Conservation (phyloP, 106 monocot species). For the Gastrodia elata region DNA sequence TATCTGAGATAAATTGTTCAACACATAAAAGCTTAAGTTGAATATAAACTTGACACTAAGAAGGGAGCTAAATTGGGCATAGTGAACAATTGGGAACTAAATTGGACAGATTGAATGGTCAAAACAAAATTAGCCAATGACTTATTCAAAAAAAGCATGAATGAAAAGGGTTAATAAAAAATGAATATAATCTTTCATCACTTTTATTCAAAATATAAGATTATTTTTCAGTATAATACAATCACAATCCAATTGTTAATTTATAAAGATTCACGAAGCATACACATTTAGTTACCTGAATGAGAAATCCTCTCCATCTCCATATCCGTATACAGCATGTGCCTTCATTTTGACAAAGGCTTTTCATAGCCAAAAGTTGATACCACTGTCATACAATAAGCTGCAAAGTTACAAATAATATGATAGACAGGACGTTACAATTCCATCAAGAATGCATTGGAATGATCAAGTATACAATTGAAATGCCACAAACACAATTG, state of each 20-base stretch:
- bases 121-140: neutral
- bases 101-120: too few species aligned
- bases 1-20: too few species aligned
- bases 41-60: too few species aligned
- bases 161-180: neutral
- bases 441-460: slow-evolving; percentile 1
- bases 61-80: too few species aligned
- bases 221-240: neutral
- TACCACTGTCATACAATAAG: slow-evolving; percentile 68
- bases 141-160: neutral
- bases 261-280: neutral
- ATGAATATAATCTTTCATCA: neutral
- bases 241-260: neutral
- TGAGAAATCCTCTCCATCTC: slow-evolving; percentile 85
- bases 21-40: too few species aligned
- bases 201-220: neutral
- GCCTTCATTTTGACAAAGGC: slow-evolving; percentile 41
- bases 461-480: neutral
- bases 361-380: slow-evolving; percentile 61
- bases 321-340: slow-evolving; percentile 51
- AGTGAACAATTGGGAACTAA: too few species aligned
- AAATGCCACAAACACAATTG: neutral
- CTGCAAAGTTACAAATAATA: slow-evolving; percentile 12
- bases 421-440: neutral
- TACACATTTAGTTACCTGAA: slow-evolving; percentile 52